Evolutionary conservation across 2,329 filamentous ascomycete species (phyloP), one percentile per base, ranked within the genome.

Genomic region (Xylariaceae sp.): DNA sequence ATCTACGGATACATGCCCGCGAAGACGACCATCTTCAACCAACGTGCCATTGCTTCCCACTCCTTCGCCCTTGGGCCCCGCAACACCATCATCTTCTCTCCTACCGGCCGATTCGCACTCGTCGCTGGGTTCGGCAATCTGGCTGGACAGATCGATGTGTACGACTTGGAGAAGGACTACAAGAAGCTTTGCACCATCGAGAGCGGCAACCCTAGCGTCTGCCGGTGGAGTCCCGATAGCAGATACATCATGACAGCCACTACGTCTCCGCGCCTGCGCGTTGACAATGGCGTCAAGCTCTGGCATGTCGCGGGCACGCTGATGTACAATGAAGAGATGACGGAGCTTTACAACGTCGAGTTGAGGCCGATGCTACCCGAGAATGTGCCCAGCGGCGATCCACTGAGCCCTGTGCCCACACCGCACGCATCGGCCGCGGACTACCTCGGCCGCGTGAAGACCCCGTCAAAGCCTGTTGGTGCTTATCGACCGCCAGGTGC

Each of bases 1-100:
- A 81, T 95, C 12, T 98, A 98, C 57, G 92, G 92, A 41, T 96
- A 86, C 62, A 96, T 95, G 88, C 92, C 92, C n/a, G 86, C 92
- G 36, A 96, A 96, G 72, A 92, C 90, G 3, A 95, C 90, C 47
- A 92, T 98, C 48, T 98, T 96, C 75, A 95, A 95, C 60, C 77
- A 83, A 51, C 81, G 86, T 43, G 92, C 85, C 42, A 75, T 88
- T 38, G 71, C 83, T 14, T 83, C 82, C 37, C 86, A 95, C 63
- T 85, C 74, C 39, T 95, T 98, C 63, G 77, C 87, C 32, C 72
- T 95, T 33, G 82, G 71, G 3, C 92, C 92, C 10, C 82, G 92
- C 53, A 98, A 98, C 65, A 96, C 90, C 32, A 92, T 96, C 54
- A 72, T 81, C 32, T 98, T 95, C 65, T 96, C 90, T 10, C 90